Percentiles rank a stretch among this genome's conserved stretches.
Evolutionary conservation across 805 yeast genomes (phyloP).

Genomic region (Metschnikowia reukaufii): DNA sequence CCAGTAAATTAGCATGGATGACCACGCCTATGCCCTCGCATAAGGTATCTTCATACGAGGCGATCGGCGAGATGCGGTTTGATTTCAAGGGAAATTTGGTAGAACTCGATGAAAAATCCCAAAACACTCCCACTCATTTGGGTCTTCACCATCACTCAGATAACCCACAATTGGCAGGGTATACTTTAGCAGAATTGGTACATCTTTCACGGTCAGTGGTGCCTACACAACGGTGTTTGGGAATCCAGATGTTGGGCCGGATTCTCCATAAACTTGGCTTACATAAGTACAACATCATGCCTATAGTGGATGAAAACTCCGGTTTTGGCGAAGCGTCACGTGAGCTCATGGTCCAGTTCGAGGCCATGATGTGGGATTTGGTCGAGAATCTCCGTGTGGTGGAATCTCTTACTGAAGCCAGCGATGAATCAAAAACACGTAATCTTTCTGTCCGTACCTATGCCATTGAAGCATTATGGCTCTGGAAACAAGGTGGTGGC

Average conservation of each 20-base stretch:
- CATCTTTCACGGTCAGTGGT: slow-evolving; percentile 76
- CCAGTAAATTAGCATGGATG: slow-evolving; percentile 91
- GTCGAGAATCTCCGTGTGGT: slow-evolving; percentile 61
- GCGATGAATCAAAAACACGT: slow-evolving; percentile 60
- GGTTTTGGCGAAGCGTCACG: slow-evolving; percentile 36
- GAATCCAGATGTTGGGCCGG: slow-evolving; percentile 85
- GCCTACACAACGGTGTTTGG: slow-evolving; percentile 82
- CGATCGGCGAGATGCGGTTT: slow-evolving; percentile 74
- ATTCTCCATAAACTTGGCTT: slow-evolving; percentile 77
- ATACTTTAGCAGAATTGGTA: slow-evolving; percentile 79
- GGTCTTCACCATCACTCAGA: slow-evolving; percentile 94
- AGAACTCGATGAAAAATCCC: slow-evolving; percentile 35
- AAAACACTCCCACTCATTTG: slow-evolving; percentile 48
- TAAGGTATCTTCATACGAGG: slow-evolving; percentile 44
- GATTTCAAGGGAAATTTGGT: slow-evolving; percentile 84
- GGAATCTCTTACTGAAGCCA: slow-evolving; percentile 64
- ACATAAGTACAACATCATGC: slow-evolving; percentile 53
- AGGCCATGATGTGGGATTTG: slow-evolving; percentile 66
- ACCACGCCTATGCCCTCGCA: slow-evolving; percentile 53
- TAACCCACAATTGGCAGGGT: slow-evolving; percentile 88
- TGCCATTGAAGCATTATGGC: slow-evolving; percentile 89
- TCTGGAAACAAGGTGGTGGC: slow-evolving; percentile 67
- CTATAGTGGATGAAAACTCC: slow-evolving; percentile 40
- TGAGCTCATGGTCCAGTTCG: slow-evolving; percentile 41
- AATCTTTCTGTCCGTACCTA: slow-evolving; percentile 77